phyloP scores from a whole-genome alignment of 2,329 filamentous ascomycete species.

The Penicillium psychrosexuale region DNA sequence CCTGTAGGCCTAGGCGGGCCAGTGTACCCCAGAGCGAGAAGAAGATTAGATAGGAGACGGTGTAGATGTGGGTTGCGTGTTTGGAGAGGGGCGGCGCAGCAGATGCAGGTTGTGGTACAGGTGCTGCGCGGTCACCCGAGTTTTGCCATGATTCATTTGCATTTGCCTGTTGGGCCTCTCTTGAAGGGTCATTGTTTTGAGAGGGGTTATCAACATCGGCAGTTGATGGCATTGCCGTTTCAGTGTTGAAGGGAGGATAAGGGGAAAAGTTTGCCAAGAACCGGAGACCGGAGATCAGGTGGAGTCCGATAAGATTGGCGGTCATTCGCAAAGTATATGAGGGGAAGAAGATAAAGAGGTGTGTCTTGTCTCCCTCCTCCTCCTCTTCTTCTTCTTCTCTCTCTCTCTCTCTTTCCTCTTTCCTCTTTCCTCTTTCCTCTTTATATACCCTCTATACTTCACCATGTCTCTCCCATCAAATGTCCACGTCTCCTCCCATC shows the following conservation, averaged over 20 bases:
- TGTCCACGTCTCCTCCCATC: conserved; percentile 76
- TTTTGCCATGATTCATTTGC: conserved; percentile 9
- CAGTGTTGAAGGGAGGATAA: not conserved
- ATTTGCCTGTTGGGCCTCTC: not conserved
- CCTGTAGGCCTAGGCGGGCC: conserved; percentile 74
- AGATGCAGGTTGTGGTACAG: conserved; percentile 7
- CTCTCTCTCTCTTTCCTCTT: not conserved
- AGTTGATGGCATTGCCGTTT: not conserved
- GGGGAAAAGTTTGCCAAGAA: conserved; percentile 7
- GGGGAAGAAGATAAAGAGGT: conserved; percentile 14
- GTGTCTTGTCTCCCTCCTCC: not conserved
- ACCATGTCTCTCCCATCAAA: conserved; percentile 49
- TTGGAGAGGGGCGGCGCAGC: conserved; percentile 43
- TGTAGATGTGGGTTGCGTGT: conserved; percentile 62
- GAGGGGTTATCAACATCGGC: not conserved
- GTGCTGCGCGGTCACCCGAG: conserved; percentile 11
- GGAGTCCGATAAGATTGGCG: conserved; percentile 6
- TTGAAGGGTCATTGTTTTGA: not conserved
- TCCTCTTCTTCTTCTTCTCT: not conserved
- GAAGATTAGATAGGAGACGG: conserved; percentile 75
- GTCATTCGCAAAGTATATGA: conserved; percentile 3
- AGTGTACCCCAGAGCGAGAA: conserved; percentile 84
- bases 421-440: not conserved
- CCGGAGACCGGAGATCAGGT: conserved; percentile 6
- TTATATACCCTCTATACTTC: conserved; percentile 4